These are phyloP conservation scores for Phytophthora tubulina DNA, from an alignment of 352 stramenopile genomes.

Conservation along the genomic window DNA sequence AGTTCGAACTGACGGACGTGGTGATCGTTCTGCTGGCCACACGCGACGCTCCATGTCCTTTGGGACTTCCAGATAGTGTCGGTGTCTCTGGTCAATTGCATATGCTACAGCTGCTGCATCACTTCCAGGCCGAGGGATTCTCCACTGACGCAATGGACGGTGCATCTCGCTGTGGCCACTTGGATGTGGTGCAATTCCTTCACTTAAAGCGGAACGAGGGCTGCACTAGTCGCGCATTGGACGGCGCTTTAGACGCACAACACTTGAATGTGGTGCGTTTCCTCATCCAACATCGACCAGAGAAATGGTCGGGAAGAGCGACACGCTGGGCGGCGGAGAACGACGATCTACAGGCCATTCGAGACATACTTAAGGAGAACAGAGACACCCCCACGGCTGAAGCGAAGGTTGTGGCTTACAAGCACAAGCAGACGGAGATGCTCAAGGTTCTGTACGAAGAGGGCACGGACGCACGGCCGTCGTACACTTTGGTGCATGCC, in stretches of 20 bases:
- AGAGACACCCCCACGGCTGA: conserved; percentile 46
- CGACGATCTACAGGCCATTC: conserved; percentile 43
- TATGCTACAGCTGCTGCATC: conserved; percentile 59
- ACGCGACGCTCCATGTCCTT: conserved; percentile 34
- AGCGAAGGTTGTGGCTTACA: conserved; percentile 61
- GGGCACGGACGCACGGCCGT: conserved; percentile 43
- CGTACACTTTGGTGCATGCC: conserved; percentile 58
- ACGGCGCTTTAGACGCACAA: conserved; percentile 44
- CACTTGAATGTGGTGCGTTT: conserved; percentile 55
- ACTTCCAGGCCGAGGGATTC: conserved; percentile 40
- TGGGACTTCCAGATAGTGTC: conserved; percentile 49
- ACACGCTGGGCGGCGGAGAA: conserved; percentile 52
- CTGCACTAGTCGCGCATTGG: conserved; percentile 48
- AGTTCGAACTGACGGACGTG: conserved; percentile 37
- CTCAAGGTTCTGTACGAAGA: conserved; percentile 70
- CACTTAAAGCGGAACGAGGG: conserved; percentile 57
- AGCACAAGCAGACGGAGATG: conserved; percentile 48
- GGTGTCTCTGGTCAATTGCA: conserved; percentile 41
- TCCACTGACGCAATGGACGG: conserved; percentile 54
- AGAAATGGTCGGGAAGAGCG: conserved; percentile 54
- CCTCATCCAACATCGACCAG: conserved; percentile 52
- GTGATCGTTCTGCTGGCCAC: conserved; percentile 50
- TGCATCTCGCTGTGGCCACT: conserved; percentile 44
- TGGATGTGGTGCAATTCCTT: conserved; percentile 61
- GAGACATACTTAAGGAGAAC: conserved; percentile 46